phyloP scores from a whole-genome alignment of 2,329 filamentous ascomycete genomes.

The Drechslerella coelobrocha region DNA sequence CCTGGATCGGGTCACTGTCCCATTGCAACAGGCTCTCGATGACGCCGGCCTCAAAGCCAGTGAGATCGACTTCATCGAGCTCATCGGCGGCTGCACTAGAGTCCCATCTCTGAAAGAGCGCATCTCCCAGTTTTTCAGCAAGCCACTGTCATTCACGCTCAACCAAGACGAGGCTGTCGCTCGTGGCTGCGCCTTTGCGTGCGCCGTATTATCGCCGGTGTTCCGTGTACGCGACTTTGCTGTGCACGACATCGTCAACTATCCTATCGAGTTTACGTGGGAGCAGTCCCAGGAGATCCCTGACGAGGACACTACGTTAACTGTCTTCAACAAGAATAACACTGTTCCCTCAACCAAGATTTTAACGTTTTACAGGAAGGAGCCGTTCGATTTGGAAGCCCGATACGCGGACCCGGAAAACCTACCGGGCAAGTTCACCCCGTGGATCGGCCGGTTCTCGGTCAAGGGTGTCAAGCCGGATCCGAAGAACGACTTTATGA shows the following conservation, averaged over 20 bases:
- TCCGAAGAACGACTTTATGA: constrained; percentile 96
- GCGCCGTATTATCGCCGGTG: constrained; percentile 93
- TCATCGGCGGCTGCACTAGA: constrained; percentile 93
- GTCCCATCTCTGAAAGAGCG: constrained; percentile 89
- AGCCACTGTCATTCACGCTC: constrained; percentile 89
- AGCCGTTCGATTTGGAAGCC: constrained; percentile 94
- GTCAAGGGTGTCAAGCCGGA: constrained; percentile 97
- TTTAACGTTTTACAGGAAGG: constrained; percentile 98
- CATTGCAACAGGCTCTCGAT: constrained; percentile 89
- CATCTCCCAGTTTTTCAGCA: constrained; percentile 90
- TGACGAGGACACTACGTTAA: constrained; percentile 95
- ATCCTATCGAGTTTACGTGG: constrained; percentile 98
- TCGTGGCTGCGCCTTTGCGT: constrained; percentile 94
- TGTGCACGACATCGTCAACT: constrained; percentile 95
- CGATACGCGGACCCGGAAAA: constrained; percentile 85
- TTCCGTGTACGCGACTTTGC: constrained; percentile 99
- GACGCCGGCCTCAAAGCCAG: constrained; percentile 89
- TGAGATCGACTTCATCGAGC: constrained; percentile 90
- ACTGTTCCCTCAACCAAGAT: constrained; percentile 98
- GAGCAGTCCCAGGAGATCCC: constrained; percentile 98
- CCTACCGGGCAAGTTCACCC: constrained; percentile 86
- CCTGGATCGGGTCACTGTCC: constrained; percentile 72
- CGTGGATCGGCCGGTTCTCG: constrained; percentile 97
- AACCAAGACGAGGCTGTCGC: constrained; percentile 98
- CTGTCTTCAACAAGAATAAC: constrained; percentile 96